Percentiles rank a stretch among this genome's conserved stretches.
phyloP scores from a whole-genome alignment of 2,329 filamentous ascomycete genomes.

The Diplodia mutila region DNA sequence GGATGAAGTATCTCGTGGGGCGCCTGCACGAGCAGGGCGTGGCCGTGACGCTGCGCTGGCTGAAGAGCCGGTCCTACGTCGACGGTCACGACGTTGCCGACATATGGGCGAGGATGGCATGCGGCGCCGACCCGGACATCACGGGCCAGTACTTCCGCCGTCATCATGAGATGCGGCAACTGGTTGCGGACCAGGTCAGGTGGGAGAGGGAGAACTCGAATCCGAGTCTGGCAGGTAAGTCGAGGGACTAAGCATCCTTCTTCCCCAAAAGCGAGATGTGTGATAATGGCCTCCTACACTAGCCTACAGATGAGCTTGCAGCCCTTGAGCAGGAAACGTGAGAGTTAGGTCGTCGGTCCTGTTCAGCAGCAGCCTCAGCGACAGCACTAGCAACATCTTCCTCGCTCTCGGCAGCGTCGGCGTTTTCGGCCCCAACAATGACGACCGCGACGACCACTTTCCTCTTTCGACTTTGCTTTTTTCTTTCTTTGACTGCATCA shows the following conservation, averaged over 20 bases:
- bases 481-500: too few relatives aligned
- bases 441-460: background rate
- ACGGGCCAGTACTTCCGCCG: background rate
- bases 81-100: slow-evolving; percentile 1
- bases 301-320: background rate
- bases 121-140: background rate
- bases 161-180: background rate
- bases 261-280: background rate
- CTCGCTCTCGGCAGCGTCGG: background rate
- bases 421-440: background rate
- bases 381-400: background rate
- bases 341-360: background rate
- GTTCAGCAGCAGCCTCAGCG: background rate
- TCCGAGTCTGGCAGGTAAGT: background rate
- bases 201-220: background rate
- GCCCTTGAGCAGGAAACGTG: background rate
- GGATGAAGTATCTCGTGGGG: background rate
- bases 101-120: background rate
- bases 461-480: background rate
- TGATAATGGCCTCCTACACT: background rate
- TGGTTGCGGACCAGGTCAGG: background rate
- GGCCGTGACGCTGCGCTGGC: background rate
- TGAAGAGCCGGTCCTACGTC: background rate
- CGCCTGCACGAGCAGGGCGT: background rate
- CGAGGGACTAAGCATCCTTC: background rate